Percentiles rank a stretch among this genome's conserved stretches.
phyloP scores from a whole-genome alignment of 2,329 filamentous ascomycete species.

The Venturia aucupariae region DNA sequence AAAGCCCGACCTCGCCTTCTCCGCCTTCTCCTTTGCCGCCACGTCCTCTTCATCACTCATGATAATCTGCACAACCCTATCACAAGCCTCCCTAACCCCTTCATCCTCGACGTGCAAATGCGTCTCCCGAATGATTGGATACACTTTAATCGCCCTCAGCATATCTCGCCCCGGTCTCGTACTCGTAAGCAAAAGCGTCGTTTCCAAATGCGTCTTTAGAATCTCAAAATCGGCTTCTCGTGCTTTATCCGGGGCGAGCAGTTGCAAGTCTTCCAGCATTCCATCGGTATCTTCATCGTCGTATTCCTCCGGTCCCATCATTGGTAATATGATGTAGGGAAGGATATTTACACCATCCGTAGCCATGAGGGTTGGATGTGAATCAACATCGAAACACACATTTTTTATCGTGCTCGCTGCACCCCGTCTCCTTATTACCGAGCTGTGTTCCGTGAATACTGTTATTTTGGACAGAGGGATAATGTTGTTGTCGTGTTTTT shows the following conservation, averaged over 20 bases:
- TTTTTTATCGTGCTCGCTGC: constrained; percentile 97
- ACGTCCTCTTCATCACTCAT: constrained; percentile 67
- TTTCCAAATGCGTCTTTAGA: constrained; percentile 81
- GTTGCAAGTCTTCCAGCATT: constrained; percentile 85
- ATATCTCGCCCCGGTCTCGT: constrained; percentile 65
- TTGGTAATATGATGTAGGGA: constrained; percentile 79
- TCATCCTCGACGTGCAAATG: constrained; percentile 73
- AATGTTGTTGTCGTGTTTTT: constrained; percentile 64
- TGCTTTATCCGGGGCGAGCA: constrained; percentile 81
- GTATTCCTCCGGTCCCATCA: constrained; percentile 83
- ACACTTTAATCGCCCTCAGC: constrained; percentile 70
- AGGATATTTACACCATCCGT: constrained; percentile 69
- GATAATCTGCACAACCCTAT: constrained; percentile 80
- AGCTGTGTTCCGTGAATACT: constrained; percentile 88
- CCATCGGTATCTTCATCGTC: constrained; percentile 73
- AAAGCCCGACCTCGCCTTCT: constrained; percentile 17
- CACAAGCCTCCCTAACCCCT: constrained; percentile 72
- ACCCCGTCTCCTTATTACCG: constrained; percentile 75
- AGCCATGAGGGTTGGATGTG: constrained; percentile 60
- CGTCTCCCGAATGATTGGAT: constrained; percentile 79
- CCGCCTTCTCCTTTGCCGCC: constrained; percentile 35
- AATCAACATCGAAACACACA: constrained; percentile 68
- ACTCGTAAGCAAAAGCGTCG: constrained; percentile 71
- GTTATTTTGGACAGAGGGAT: constrained; percentile 88
- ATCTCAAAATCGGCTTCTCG: constrained; percentile 70